Conservation (phyloP, 176 grass and related monocot genomes). For the sorghum (Sorghum bicolor) region DNA sequence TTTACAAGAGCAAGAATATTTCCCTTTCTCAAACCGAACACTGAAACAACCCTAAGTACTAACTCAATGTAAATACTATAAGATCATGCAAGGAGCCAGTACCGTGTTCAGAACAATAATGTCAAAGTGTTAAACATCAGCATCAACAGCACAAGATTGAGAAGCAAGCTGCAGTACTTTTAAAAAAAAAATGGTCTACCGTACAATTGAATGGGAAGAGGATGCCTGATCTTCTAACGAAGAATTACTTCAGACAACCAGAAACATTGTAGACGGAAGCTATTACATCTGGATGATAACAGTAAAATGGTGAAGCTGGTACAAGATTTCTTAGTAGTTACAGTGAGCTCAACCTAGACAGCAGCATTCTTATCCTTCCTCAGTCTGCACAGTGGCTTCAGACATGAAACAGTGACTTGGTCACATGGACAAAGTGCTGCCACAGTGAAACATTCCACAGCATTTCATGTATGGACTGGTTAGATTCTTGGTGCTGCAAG, state of each 20-base stretch:
- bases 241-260: not conserved
- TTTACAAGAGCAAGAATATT: no score
- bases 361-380: not conserved
- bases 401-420: not conserved
- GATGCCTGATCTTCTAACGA: not conserved
- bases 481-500: conserved; percentile 77
- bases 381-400: not conserved
- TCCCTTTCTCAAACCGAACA: no score
- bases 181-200: not conserved
- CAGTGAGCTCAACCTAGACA: not conserved
- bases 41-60: no score
- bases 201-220: not conserved
- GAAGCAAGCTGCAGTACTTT: not conserved
- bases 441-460: not conserved
- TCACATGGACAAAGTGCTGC: not conserved
- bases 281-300: not conserved
- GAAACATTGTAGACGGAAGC: not conserved
- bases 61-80: no score
- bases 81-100: not conserved
- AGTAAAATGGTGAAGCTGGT: not conserved
- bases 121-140: not conserved
- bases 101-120: not conserved
- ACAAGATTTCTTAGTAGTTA: conserved; percentile 13
- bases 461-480: not conserved
- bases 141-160: not conserved